A percentile compares a stretch with the other conserved stretches of the same genome.
Evolutionary conservation across 768 basidiomycete species (phyloP).

Genomic region (Cyathus striatus): DNA sequence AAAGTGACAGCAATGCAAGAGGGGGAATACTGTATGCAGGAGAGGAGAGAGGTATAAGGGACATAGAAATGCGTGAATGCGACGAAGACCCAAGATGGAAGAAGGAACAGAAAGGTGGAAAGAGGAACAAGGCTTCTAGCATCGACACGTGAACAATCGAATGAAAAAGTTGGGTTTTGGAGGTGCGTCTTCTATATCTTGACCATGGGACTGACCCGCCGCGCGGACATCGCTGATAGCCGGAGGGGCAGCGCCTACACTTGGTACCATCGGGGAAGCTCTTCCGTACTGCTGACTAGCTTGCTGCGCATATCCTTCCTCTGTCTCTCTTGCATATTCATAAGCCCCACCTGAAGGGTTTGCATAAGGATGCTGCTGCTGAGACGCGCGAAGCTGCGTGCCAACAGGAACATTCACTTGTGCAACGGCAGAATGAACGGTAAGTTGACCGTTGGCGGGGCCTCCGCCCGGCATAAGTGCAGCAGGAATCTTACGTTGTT

Average conservation of each 20-base stretch:
- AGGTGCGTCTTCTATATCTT: constrained; percentile 48
- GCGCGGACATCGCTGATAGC: constrained; percentile 72
- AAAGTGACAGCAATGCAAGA: constrained; percentile 18
- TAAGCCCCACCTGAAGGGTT: constrained; percentile 50
- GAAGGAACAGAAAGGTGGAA: constrained; percentile 11
- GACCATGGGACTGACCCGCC: constrained; percentile 59
- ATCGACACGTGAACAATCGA: constrained; percentile 77
- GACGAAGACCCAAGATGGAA: constrained; percentile 8
- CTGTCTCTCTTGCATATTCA: constrained; percentile 44
- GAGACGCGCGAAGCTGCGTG: constrained; percentile 39
- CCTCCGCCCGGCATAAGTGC: constrained; percentile 51
- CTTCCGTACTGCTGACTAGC: constrained; percentile 75
- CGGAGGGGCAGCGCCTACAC: constrained; percentile 60
- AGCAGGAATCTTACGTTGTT: constrained; percentile 58
- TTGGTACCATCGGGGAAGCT: constrained; percentile 78
- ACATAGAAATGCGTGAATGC: too few relatives aligned
- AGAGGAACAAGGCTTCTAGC: constrained; percentile 39
- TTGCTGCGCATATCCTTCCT: constrained; percentile 49
- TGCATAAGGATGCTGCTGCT: constrained; percentile 74
- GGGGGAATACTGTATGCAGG: too few relatives aligned
- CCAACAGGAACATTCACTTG: constrained; percentile 71
- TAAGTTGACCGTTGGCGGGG: constrained; percentile 48
- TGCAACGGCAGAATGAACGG: constrained; percentile 71
- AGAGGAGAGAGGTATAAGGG: too few relatives aligned
- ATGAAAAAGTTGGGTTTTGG: constrained; percentile 54